Base-by-base conservation (phyloP, 2,329 filamentous ascomycete genomes). In the Sporothrix mexicana region DNA sequence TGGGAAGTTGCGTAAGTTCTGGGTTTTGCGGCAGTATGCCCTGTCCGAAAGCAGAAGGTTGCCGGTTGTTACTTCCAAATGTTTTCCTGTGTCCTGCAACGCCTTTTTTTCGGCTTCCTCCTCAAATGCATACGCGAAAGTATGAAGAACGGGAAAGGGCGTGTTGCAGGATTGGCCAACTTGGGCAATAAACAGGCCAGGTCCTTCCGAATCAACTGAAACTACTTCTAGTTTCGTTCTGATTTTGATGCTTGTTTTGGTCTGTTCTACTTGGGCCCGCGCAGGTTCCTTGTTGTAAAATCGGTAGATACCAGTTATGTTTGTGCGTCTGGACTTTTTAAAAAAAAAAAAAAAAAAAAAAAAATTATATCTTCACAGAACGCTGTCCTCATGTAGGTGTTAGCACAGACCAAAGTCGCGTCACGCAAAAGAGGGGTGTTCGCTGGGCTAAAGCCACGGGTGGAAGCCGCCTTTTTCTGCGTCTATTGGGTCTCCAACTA, bases 101-200 rank as follows among this genome's bases (percentile, higher is more conserved):
- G 23, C 51, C 41, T 64, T 66, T 7, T 47, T 51, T 9, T 36
- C n/a, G 7, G 4, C 23, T 49, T 30, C n/a, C 13, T 49, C 23
- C 49, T 25, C 7, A 30, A 67, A 36, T 70, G 68, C n/a, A 41
- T 20, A 57, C 45, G 45, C 43, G 17, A 64, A 55, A 8, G 1
- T 20, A 17, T 49, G 9, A 30, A 47, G 5, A 13, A 61, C 10
- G 49, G 69, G 43, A 15, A 23, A 12, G 49, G 36, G 30, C 43
- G 66, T 69, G 66, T 55, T 53, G 66, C 45, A 3, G 67, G 67
- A 23, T 66, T 57, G 67, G 67, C 9, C 20, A 20, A 47, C 20
- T 59, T 47, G 20, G 41, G 41, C 41, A 36, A 61, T 8, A 41
- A 17, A 3, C 20, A 69, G 15, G 20, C 47, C 67, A 36, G 51